Evolutionary conservation across 2,329 filamentous ascomycete species (phyloP), one percentile per base, ranked within the genome.

Genomic region (Cladosporium sp.): DNA sequence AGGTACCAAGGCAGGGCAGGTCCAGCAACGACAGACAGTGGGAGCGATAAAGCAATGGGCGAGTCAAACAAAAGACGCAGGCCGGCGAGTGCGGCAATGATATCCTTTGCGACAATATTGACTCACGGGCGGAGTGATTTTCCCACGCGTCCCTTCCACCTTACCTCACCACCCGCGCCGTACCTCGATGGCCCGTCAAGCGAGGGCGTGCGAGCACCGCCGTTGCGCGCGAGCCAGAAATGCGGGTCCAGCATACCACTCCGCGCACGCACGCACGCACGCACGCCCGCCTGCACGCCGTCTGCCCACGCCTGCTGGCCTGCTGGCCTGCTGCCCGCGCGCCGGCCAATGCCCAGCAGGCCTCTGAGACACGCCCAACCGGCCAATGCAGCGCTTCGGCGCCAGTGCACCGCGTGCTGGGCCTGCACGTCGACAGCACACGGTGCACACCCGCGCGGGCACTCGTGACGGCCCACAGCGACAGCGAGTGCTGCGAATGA

Each of bases 141-240:
- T 35, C 31, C 46, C 33, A 50, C 48, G 46, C 46, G 46, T 28
- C 22, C 22, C 22, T 28, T 28, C 22, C 22, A 28, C 22, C 22
- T 28, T 28, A 28, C 22, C 22, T 28, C 22, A 28, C 22, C 22
- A 28, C 2, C 22, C 22, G 22, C 22, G 22, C 3, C 3, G 22
- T 50, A 50, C 48, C 48, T 50, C 48, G 48, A 50, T 50, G 48
- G 48, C 48, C 48, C 28, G 35, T n/a, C 16, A 13, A 16, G 7
- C 40, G 40, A 50, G 43, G 48, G 48, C 48, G 48, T 50, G 48
- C 48, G 48, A n/a, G 13, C 48, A 43, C 33, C 28, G 31, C 48
- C 48, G 48, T 50, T 50, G 48, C 43, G 48, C 9, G 48, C 48
- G 42, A 50, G 48, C 31, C 48, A 50, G 40, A 43, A 43, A 31